Base-by-base conservation (phyloP, 345 rosid genomes). In the Euphorbia pulcherrima region DNA sequence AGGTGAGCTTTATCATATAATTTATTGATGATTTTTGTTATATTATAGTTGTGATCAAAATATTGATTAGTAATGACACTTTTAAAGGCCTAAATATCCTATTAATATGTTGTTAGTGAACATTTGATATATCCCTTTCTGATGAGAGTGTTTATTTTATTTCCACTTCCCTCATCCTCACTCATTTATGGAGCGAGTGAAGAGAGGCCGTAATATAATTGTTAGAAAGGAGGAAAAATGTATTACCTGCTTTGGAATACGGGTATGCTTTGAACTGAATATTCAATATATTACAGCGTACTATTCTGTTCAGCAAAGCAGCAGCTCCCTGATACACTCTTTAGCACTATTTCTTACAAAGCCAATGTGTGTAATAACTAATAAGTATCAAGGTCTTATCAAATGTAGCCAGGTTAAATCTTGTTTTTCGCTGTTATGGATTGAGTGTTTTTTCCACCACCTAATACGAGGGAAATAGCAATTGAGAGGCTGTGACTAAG, bases 1-100 rank as follows among this genome's bases (percentile, higher is more conserved):
- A 95, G 88, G 99, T 95, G 78, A 80, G 78, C 21, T 12, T 21
- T 8, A 12, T 48, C 55, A 57, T n/a, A 29, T 56, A 8, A 33
- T 10, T 53, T 26, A 37, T 20, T 64, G 24, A 40, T 35, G 9
- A 23, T 58, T 44, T n/a, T 27, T 61, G n/a, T 69, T 68, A 16
- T 53, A 13, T 33, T 4, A 14, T 64, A 33, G 37, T 68, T 51
- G 21, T 35, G 17, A 17, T 67, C 18, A 47, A 33, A 51, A n/a
- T 21, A 29, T 27, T 51, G 30, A 40, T 28, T 21, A 30, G 29
- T 51, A 17, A 40, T 20, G 26, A 26, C 53, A 72, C 26, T 2
- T 62, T 28, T 40, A 0, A 50, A 26, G 65, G 47, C 54, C 5
- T 26, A 27, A 26, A 17, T 23, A 24, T 37, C 26, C 8, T 33